A percentile compares a stretch with the other conserved stretches of the same genome.
Conservation (phyloP, 2,329 filamentous ascomycete species). For the Metarhizium humberi region DNA sequence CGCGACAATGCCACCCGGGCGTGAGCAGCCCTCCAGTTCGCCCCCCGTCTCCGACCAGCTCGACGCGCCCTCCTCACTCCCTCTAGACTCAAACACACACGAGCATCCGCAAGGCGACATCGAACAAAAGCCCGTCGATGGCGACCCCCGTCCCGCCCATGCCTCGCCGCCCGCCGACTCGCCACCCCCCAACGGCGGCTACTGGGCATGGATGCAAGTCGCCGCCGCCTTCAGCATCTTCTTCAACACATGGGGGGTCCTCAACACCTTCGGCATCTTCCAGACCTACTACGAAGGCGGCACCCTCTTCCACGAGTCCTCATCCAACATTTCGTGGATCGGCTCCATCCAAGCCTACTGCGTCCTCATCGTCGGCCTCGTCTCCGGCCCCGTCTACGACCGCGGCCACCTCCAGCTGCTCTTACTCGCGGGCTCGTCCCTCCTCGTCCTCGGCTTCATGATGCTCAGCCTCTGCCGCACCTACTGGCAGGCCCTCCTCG, state of each 20-base stretch:
- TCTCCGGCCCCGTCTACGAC: constrained; percentile 36
- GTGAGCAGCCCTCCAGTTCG: no score
- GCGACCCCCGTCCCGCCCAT: not conserved
- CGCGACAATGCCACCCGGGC: no score
- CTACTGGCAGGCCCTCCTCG: constrained; percentile 36
- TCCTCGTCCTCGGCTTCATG: constrained; percentile 38
- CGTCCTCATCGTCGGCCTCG: constrained; percentile 21
- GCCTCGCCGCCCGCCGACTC: not conserved
- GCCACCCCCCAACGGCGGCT: constrained; percentile 33
- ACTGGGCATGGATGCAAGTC: constrained; percentile 46
- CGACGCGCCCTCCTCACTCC: no score
- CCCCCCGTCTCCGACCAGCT: no score
- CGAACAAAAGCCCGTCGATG: not conserved
- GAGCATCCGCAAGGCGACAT: no score
- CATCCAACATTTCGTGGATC: constrained; percentile 25
- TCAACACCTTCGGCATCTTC: constrained; percentile 41
- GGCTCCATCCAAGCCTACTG: constrained; percentile 38
- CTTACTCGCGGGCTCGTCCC: constrained; percentile 28
- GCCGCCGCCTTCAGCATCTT: constrained; percentile 41
- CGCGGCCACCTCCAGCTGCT: constrained; percentile 33
- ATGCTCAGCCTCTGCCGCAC: constrained; percentile 24
- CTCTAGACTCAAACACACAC: no score
- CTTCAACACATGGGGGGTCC: constrained; percentile 44
- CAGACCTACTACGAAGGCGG: constrained; percentile 43
- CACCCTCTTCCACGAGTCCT: constrained; percentile 20